These are phyloP conservation scores for Domatiomyces catenatus DNA, from an alignment of 2,329 filamentous ascomycete genomes.

Conservation along the genomic window DNA sequence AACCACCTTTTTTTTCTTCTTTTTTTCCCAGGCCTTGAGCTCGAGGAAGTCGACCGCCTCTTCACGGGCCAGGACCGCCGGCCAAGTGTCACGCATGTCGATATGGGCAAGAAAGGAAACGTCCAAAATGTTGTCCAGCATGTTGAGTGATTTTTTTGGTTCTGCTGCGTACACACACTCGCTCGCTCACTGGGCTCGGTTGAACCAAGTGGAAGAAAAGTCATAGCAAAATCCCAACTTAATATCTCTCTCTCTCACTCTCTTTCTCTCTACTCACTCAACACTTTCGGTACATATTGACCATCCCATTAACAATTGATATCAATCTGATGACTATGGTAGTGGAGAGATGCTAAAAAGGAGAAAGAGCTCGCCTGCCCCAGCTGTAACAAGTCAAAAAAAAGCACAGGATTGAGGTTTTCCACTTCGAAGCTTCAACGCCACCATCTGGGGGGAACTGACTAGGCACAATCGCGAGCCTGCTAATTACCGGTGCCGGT, in stretches of 20 bases:
- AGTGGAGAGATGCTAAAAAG: too few relatives aligned
- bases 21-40: slow-evolving; percentile 5
- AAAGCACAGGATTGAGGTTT: background rate
- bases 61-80: slow-evolving; percentile 30
- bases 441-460: background rate
- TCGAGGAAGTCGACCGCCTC: slow-evolving; percentile 56
- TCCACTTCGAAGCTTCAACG: background rate
- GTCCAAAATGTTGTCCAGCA: background rate
- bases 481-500: background rate
- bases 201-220: too few relatives aligned
- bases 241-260: too few relatives aligned
- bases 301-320: too few relatives aligned
- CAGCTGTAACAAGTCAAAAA: background rate
- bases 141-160: too few relatives aligned
- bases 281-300: too few relatives aligned
- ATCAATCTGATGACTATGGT: too few relatives aligned
- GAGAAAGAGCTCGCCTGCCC: too few relatives aligned
- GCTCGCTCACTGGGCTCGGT: too few relatives aligned
- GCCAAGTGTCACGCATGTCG: background rate
- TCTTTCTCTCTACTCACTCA: too few relatives aligned
- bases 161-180: too few relatives aligned
- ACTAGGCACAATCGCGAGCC: background rate
- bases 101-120: background rate
- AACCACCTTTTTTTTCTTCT: background rate
- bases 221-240: too few relatives aligned